Evolutionary conservation across 2,329 filamentous ascomycete genomes (phyloP).

Genomic region (Colletotrichum camelliae): DNA sequence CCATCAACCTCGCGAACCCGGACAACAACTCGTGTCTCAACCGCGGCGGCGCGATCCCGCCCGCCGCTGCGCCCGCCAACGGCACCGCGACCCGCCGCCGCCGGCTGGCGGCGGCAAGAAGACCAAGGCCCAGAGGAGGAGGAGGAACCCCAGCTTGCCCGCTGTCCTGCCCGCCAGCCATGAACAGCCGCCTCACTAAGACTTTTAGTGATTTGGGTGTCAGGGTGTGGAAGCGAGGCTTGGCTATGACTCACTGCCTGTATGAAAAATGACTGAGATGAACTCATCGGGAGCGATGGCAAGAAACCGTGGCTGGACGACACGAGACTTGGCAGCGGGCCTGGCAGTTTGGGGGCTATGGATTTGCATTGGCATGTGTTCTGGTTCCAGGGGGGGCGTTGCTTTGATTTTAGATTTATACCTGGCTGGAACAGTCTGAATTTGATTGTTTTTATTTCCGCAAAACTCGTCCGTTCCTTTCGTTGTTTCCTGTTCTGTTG

Average conservation of each 20-base stretch:
- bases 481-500: fast-evolving
- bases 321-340: conserved; percentile 8
- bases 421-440: conserved; percentile 16
- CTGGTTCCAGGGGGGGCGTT: not conserved
- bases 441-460: not conserved
- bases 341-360: not conserved
- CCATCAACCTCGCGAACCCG: conserved; percentile 6
- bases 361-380: not conserved
- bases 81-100: not conserved
- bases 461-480: fast-evolving
- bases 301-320: not conserved
- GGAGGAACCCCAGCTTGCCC: not conserved
- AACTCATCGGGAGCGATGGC: not conserved
- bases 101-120: not conserved
- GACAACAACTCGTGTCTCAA: conserved; percentile 14
- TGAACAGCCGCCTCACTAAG: not conserved
- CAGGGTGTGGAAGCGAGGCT: not conserved
- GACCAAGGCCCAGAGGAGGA: not conserved
- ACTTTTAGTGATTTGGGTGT: not conserved
- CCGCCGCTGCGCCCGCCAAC: not conserved
- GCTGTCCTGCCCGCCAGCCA: not conserved
- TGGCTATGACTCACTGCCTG: not conserved
- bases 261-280: not conserved
- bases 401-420: not conserved
- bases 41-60: not conserved